phyloP scores from a whole-genome alignment of 352 stramenopile genomes.

The Peronospora farinosa region DNA sequence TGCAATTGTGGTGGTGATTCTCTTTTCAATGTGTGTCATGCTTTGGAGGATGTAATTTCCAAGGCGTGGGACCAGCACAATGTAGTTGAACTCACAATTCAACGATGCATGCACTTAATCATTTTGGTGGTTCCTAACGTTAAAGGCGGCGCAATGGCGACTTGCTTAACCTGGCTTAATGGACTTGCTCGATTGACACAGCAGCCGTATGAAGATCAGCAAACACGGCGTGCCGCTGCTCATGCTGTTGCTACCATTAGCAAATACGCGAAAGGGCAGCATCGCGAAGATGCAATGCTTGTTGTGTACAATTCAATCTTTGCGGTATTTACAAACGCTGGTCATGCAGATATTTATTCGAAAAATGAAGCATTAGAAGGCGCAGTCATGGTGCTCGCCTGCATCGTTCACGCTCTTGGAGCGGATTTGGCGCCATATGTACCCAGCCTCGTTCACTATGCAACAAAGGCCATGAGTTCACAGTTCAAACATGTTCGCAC shows the following conservation, averaged over 20 bases:
- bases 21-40: constrained; percentile 32
- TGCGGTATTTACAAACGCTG: constrained; percentile 17
- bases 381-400: constrained; percentile 54
- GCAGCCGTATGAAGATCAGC: constrained; percentile 16
- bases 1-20: constrained; percentile 25
- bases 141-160: constrained; percentile 19
- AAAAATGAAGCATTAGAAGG: constrained; percentile 28
- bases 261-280: constrained; percentile 19
- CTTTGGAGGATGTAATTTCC: constrained; percentile 32
- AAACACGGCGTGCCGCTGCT: constrained; percentile 33
- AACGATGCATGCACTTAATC: constrained; percentile 50
- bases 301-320: constrained; percentile 52
- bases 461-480: constrained; percentile 62
- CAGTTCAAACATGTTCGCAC: constrained; percentile 34
- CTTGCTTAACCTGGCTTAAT: constrained; percentile 43
- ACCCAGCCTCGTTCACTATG: constrained; percentile 60
- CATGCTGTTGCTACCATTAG: constrained; percentile 46
- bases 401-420: constrained; percentile 34
- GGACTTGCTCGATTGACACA: constrained; percentile 27
- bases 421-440: constrained; percentile 45
- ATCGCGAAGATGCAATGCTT: constrained; percentile 40
- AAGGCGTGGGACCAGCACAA: constrained; percentile 30
- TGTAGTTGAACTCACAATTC: constrained; percentile 30
- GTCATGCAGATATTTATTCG: not conserved
- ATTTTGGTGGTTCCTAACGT: constrained; percentile 34